A percentile compares a stretch with the other conserved stretches of the same genome.
These are phyloP conservation scores for Chenopodium suecicum DNA, from an alignment of 148 eudicot genomes.

Conservation along the genomic window DNA sequence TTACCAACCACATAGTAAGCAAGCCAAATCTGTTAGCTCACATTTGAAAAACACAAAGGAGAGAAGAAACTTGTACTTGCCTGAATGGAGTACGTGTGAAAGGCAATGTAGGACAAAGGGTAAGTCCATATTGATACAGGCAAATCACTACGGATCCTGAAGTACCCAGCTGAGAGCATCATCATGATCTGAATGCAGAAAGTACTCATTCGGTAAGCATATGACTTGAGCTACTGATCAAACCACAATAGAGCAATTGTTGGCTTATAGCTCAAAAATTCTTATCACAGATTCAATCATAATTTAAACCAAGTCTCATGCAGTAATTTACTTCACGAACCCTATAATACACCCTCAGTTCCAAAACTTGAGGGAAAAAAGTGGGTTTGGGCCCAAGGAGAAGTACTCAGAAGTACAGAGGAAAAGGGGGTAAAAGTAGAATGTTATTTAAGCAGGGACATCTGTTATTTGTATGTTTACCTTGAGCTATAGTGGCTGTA, in stretches of 20 bases:
- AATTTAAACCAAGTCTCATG: neutral
- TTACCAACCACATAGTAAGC: neutral
- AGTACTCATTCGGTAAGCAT: neutral
- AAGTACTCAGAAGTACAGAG: neutral
- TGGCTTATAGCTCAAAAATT: neutral
- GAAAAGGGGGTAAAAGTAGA: neutral
- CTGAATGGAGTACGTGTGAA: conserved; percentile 93
- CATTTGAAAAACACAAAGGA: neutral
- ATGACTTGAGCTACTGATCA: neutral
- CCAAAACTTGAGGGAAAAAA: neutral
- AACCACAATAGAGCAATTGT: neutral
- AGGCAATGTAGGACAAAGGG: conserved; percentile 83
- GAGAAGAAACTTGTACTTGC: conserved; percentile 38
- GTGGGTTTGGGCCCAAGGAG: neutral
- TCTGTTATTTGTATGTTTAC: too few species aligned
- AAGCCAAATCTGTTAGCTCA: neutral
- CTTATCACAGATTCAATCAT: neutral
- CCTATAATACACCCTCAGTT: neutral
- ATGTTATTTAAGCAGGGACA: too few species aligned
- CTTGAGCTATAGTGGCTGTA: too few species aligned
- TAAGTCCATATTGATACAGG: conserved; percentile 82
- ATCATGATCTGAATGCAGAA: conserved; percentile 60
- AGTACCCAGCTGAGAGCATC: conserved; percentile 98
- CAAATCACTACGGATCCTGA: conserved; percentile 81
- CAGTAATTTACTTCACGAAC: neutral